A percentile compares a stretch with the other conserved stretches of the same genome.
Conservation (phyloP, 768 basidiomycete species). For the Leccinum barrowsii region DNA sequence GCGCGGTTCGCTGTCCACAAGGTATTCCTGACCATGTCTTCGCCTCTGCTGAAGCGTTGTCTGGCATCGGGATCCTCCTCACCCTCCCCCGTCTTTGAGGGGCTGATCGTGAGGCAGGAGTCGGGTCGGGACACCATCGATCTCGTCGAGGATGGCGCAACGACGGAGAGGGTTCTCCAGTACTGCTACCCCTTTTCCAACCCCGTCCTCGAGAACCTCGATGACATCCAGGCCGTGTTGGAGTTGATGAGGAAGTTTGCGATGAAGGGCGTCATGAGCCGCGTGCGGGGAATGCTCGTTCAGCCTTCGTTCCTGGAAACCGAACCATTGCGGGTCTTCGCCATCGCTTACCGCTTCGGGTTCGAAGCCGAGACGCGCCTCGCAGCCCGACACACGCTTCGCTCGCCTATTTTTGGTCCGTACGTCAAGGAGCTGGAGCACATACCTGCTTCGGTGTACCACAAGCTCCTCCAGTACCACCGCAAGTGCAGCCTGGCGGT, state of each 20-base stretch:
- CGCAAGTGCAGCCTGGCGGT: slow-evolving; percentile 31
- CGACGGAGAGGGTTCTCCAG: slow-evolving; percentile 32
- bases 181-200: slow-evolving; percentile 36
- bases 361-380: slow-evolving; percentile 31
- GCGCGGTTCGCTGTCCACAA: slow-evolving; percentile 43
- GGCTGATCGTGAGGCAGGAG: slow-evolving; percentile 21
- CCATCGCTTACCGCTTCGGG: slow-evolving; percentile 37
- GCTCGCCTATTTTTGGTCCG: slow-evolving; percentile 33
- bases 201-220: slow-evolving; percentile 32
- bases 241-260: slow-evolving; percentile 38
- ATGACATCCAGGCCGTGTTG: slow-evolving; percentile 34
- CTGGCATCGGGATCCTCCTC: slow-evolving; percentile 26
- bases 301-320: slow-evolving; percentile 24
- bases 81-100: slow-evolving; percentile 27
- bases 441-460: slow-evolving; percentile 35
- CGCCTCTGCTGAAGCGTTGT: slow-evolving; percentile 37
- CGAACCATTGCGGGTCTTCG: slow-evolving; percentile 37
- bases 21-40: slow-evolving; percentile 39
- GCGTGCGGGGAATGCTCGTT: slow-evolving; percentile 28
- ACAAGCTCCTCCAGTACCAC: slow-evolving; percentile 36
- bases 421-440: slow-evolving; percentile 36
- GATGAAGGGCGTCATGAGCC: slow-evolving; percentile 32
- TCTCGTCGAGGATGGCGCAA: slow-evolving; percentile 31
- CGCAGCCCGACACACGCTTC: slow-evolving; percentile 36
- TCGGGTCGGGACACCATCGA: slow-evolving; percentile 26